A percentile compares a stretch with the other conserved stretches of the same genome.
Evolutionary conservation across 78 protist genomes (phyloP).

Genomic region (Trichosphaerium sp.): DNA sequence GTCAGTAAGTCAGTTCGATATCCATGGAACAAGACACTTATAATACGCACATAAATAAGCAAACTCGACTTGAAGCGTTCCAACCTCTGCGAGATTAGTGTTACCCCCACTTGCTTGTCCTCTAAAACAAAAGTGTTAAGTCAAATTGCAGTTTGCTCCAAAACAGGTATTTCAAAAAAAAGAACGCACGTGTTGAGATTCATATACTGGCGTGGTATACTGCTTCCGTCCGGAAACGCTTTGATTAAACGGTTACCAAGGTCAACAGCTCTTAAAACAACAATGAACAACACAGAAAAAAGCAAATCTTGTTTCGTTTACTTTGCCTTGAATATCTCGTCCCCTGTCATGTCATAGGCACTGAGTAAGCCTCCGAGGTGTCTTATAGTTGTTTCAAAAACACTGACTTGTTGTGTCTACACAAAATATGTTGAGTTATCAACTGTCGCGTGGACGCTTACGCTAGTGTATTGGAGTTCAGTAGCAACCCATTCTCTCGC

Average conservation of each 20-base stretch:
- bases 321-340: constrained; percentile 31
- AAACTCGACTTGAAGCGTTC: constrained; percentile 75
- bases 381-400: constrained; percentile 78
- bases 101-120: too few relatives aligned
- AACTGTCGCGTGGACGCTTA: too few relatives aligned
- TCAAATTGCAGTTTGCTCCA: too few relatives aligned
- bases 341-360: constrained; percentile 61
- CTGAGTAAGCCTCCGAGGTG: constrained; percentile 66
- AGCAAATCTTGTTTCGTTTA: too few relatives aligned
- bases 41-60: constrained; percentile 21
- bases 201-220: too few relatives aligned
- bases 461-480: not conserved
- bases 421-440: not conserved
- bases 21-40: too few relatives aligned
- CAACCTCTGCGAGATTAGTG: constrained; percentile 60
- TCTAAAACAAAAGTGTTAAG: too few relatives aligned
- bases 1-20: too few relatives aligned
- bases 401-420: not conserved
- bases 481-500: constrained; percentile 15
- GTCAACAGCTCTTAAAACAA: constrained; percentile 10
- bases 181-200: too few relatives aligned
- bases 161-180: too few relatives aligned
- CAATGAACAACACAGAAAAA: too few relatives aligned
- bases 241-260: constrained; percentile 36
- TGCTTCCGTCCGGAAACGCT: constrained; percentile 28